phyloP scores from a whole-genome alignment of 2,329 filamentous ascomycete species.

The Claviceps quebecensis region DNA sequence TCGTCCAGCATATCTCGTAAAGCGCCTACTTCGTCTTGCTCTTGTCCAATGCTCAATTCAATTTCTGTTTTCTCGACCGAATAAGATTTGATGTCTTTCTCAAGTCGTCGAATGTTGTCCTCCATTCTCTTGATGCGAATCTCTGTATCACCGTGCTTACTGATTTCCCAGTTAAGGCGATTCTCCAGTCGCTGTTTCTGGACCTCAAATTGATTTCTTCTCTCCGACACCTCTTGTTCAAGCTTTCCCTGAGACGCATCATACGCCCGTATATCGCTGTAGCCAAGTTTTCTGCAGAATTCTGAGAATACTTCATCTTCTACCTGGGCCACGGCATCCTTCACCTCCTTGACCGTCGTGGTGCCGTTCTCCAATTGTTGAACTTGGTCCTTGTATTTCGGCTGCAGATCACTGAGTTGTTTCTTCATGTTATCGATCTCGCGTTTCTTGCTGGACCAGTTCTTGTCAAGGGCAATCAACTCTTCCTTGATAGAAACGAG shows the following conservation, averaged over 20 bases:
- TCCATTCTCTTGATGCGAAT: slow-evolving; percentile 57
- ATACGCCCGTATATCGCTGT: slow-evolving; percentile 80
- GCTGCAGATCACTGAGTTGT: slow-evolving; percentile 61
- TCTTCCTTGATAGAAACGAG: slow-evolving; percentile 61
- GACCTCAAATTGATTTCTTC: slow-evolving; percentile 72
- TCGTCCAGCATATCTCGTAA: slow-evolving; percentile 59
- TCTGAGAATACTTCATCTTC: slow-evolving; percentile 76
- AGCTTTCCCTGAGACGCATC: slow-evolving; percentile 85
- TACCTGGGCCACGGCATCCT: slow-evolving; percentile 56
- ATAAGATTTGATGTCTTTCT: slow-evolving; percentile 55
- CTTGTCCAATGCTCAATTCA: slow-evolving; percentile 55
- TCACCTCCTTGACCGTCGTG: slow-evolving; percentile 36
- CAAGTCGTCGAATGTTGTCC: slow-evolving; percentile 49
- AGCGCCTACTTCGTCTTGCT: slow-evolving; percentile 64
- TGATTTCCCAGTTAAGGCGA: slow-evolving; percentile 42
- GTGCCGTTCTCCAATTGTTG: slow-evolving; percentile 48
- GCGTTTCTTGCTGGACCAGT: slow-evolving; percentile 70
- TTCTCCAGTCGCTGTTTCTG: slow-evolving; percentile 65
- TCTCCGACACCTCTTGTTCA: slow-evolving; percentile 79
- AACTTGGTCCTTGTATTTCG: slow-evolving; percentile 63
- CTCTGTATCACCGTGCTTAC: slow-evolving; percentile 41
- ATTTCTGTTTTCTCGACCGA: slow-evolving; percentile 60
- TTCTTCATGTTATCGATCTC: slow-evolving; percentile 61
- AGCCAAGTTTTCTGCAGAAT: slow-evolving; percentile 81
- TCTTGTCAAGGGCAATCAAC: slow-evolving; percentile 63